These are phyloP conservation scores for Aspergillus carbonarius DNA, from an alignment of 2,329 filamentous ascomycete genomes.

Conservation along the genomic window DNA sequence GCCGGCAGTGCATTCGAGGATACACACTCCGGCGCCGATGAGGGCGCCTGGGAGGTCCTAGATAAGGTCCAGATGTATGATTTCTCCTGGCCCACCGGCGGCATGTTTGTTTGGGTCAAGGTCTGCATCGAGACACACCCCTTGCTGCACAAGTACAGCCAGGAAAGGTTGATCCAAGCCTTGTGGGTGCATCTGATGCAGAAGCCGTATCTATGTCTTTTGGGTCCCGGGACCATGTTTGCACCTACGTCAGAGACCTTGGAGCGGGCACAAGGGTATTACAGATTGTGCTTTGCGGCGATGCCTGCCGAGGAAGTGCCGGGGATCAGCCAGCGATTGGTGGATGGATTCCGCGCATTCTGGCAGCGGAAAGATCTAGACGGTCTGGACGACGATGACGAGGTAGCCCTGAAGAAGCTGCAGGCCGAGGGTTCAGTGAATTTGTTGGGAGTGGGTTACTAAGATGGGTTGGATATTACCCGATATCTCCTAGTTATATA, in stretches of 20 bases:
- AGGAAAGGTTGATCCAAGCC: constrained; percentile 59
- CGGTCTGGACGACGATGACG: constrained; percentile 26
- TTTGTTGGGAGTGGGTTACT: constrained; percentile 21
- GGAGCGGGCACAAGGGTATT: constrained; percentile 66
- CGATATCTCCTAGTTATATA: background rate
- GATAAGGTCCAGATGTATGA: constrained; percentile 71
- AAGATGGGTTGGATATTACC: background rate
- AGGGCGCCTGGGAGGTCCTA: constrained; percentile 70
- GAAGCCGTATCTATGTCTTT: constrained; percentile 68
- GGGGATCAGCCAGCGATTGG: constrained; percentile 62
- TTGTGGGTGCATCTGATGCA: constrained; percentile 71
- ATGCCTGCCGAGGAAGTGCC: constrained; percentile 70
- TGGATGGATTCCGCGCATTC: constrained; percentile 68
- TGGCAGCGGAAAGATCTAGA: constrained; percentile 67
- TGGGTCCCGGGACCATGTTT: constrained; percentile 72
- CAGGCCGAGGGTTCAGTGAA: constrained; percentile 8
- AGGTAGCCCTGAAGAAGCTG: constrained; percentile 11
- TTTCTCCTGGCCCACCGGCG: constrained; percentile 77
- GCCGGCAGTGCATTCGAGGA: constrained; percentile 45
- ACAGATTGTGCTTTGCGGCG: constrained; percentile 81
- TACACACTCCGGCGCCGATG: constrained; percentile 25
- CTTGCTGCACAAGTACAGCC: constrained; percentile 57
- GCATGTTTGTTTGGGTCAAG: constrained; percentile 89
- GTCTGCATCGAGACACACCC: constrained; percentile 73
- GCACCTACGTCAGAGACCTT: constrained; percentile 62